Evolutionary conservation across 2,329 filamentous ascomycete species (phyloP).

Genomic region (Colletotrichum australisinense): DNA sequence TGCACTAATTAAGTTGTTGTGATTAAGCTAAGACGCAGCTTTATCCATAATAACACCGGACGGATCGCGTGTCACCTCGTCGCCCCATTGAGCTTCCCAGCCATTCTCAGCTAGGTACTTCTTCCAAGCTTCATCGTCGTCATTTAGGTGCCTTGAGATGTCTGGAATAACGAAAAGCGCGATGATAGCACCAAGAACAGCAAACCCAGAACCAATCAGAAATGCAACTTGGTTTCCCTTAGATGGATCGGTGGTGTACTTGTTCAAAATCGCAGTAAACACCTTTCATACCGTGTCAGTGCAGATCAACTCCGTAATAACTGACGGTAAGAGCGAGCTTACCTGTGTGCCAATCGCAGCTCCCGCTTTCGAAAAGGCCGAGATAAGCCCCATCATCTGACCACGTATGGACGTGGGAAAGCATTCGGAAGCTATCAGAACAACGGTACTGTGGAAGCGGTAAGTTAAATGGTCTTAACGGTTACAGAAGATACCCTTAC

Average conservation of each 20-base stretch:
- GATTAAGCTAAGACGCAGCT: conserved; percentile 7
- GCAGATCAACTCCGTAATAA: neutral
- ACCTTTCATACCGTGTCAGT: conserved; percentile 40
- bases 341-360: conserved; percentile 60
- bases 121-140: conserved; percentile 45
- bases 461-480: neutral
- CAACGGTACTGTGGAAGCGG: conserved; percentile 44
- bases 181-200: conserved; percentile 56
- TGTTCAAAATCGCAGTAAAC: conserved; percentile 61
- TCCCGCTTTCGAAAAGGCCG: conserved; percentile 60
- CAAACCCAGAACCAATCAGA: conserved; percentile 62
- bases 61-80: conserved; percentile 42
- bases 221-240: conserved; percentile 62
- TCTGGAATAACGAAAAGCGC: conserved; percentile 57
- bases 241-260: conserved; percentile 49
- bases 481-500: conserved; percentile 30
- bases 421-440: conserved; percentile 55
- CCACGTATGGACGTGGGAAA: conserved; percentile 63
- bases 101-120: conserved; percentile 42
- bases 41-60: conserved; percentile 21
- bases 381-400: conserved; percentile 60
- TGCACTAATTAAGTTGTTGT: neutral
- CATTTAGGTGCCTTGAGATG: conserved; percentile 41
- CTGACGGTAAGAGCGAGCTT: neutral
- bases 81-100: conserved; percentile 44